Percentiles rank a stretch among this genome's conserved stretches.
These are phyloP conservation scores for Cladosporium sp. DNA, from an alignment of 2,329 filamentous ascomycete genomes.

Conservation along the genomic window DNA sequence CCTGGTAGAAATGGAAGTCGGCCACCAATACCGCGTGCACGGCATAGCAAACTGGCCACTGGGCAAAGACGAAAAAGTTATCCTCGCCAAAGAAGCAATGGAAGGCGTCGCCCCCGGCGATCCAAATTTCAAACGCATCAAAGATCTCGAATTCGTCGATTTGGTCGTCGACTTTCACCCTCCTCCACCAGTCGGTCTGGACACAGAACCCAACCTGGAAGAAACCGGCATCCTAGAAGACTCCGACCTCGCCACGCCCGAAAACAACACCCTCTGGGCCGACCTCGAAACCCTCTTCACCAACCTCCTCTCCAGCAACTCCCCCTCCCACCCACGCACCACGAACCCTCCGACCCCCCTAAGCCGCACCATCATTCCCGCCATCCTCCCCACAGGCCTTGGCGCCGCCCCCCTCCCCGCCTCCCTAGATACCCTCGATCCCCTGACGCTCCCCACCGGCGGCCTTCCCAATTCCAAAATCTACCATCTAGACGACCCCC, in stretches of 20 bases:
- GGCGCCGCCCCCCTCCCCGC: conserved; percentile 65
- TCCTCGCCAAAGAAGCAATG: conserved; percentile 66
- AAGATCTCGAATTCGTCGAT: conserved; percentile 69
- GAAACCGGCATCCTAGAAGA: not conserved
- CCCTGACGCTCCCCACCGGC: conserved; percentile 41
- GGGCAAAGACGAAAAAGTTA: conserved; percentile 82
- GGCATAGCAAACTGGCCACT: conserved; percentile 76
- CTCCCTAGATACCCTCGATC: conserved; percentile 33
- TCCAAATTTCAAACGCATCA: conserved; percentile 74
- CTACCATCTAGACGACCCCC: conserved; percentile 65
- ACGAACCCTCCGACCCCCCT: too few relatives aligned
- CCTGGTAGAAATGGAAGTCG: conserved; percentile 33
- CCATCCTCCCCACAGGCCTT: conserved; percentile 52
- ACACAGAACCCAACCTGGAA: not conserved
- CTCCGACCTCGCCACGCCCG: conserved; percentile 14
- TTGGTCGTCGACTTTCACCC: conserved; percentile 57
- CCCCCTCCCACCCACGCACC: not conserved
- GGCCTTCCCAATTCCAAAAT: conserved; percentile 40
- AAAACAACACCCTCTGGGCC: conserved; percentile 37
- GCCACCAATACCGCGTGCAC: conserved; percentile 63
- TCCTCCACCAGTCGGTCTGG: not conserved
- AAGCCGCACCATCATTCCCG: conserved; percentile 38
- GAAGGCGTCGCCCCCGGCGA: conserved; percentile 68
- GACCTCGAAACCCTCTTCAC: conserved; percentile 49
- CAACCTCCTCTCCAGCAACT: conserved; percentile 25